Percentiles rank a stretch among this genome's conserved stretches.
Conservation (phyloP, 768 basidiomycete species). For the Russula virescens region DNA sequence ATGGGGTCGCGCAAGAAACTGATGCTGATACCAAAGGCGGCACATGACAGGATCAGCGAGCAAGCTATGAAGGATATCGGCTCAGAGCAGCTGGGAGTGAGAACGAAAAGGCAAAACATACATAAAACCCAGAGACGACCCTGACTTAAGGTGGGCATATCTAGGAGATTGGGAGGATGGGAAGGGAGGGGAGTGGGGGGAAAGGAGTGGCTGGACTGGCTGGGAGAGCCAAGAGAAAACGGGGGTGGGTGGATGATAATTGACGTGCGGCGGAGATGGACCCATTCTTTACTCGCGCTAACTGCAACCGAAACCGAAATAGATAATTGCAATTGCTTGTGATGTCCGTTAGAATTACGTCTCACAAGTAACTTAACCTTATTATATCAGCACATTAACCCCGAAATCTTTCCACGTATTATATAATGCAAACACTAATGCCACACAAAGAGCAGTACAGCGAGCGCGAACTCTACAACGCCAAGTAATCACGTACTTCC, state of each 20-base stretch:
- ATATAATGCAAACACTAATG: neutral
- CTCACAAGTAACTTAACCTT: too few relatives aligned
- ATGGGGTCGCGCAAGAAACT: neutral
- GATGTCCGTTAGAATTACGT: too few relatives aligned
- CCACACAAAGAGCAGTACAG: too few relatives aligned
- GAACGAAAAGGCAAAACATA: neutral
- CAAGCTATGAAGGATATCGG: neutral
- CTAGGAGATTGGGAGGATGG: neutral
- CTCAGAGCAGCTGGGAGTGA: neutral
- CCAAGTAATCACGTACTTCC: conserved; percentile 94
- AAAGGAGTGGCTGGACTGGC: neutral
- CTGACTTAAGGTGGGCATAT: conserved; percentile 17
- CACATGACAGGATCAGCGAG: conserved; percentile 11
- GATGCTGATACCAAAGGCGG: conserved; percentile 10
- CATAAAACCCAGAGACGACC: conserved; percentile 12
- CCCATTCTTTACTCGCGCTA: too few relatives aligned
- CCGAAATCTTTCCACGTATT: neutral
- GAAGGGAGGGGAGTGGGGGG: neutral
- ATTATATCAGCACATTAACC: neutral
- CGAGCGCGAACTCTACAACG: conserved; percentile 44
- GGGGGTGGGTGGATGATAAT: neutral
- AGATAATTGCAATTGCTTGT: too few relatives aligned
- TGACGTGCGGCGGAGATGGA: too few relatives aligned
- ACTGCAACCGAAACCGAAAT: too few relatives aligned
- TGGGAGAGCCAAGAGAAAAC: too few relatives aligned